Base-by-base conservation (phyloP, 768 basidiomycete genomes). In the Mycena alexandri region DNA sequence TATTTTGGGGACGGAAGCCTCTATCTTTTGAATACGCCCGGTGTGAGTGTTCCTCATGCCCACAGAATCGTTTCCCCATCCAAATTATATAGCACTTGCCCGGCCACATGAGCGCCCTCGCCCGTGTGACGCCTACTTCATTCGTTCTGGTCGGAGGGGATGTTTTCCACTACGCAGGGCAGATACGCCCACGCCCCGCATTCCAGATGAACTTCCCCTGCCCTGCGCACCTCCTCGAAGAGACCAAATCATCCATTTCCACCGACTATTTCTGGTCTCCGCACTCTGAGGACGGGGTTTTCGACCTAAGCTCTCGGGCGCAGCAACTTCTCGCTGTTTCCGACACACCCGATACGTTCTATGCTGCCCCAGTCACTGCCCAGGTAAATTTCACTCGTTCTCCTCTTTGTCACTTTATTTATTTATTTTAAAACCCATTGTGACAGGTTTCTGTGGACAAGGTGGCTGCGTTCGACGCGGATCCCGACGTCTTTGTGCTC, bases 61-160 rank as follows among this genome's bases (percentile, higher is more conserved):
- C 0, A 22, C 41, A 33, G 5, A 22, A 10, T 3, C 17, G 44
- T 17, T 52, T 38, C 42, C 38, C 41, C 14, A 41, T n/a, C 17
- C n/a, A n/a, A 17, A 6, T 29, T 5, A 36, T 10, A 16, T 6
- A 71, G 70, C 70, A 67, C 48, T 33, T 63, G 22, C 33, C 58
- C 12, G 69, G 69, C 1, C 70, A 71, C 57, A 34, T 71, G 13
- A 64, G 36, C 12, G 70, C 53, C 42, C 59, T 71, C 11, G 70
- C 67, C 24, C 70, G 70, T 16, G 63, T 65, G 36, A 68, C 70
- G 3, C 62, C 61, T 0, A 68, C 66, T 17, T 55, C 61, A 3
- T 71, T 71, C 53, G 46, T 68, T 2, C 9, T 24, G 33, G 29
- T 58, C 11, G 44, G 57, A n/a, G 57, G 43, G n/a, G 57, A 58